Evolutionary conservation across 2,329 filamentous ascomycete species (phyloP).

Genomic region (Diaporthe helianthi): DNA sequence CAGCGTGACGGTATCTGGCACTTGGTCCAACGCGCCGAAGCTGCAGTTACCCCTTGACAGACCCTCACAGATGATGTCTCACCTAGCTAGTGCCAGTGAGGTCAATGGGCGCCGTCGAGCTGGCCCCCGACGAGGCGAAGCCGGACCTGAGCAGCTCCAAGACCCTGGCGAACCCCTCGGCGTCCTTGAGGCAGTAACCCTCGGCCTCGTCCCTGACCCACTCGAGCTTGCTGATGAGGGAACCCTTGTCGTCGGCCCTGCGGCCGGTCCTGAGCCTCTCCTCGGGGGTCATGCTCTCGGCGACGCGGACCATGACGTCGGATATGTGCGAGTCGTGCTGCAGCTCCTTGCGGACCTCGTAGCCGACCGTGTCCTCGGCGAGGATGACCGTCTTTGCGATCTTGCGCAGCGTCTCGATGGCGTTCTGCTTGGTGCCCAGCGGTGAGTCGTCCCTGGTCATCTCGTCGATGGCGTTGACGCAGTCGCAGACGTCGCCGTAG

Average conservation of each 20-base stretch:
- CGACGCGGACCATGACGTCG: constrained; percentile 15
- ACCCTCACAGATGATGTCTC: rapidly evolving
- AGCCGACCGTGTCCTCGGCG: constrained; percentile 13
- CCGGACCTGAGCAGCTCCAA: constrained; percentile 16
- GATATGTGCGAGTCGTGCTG: constrained; percentile 13
- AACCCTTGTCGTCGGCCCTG: not conserved
- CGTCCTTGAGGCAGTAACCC: not conserved
- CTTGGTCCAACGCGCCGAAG: not conserved
- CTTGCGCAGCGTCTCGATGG: constrained; percentile 34
- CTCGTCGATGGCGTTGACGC: constrained; percentile 20
- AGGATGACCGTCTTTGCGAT: constrained; percentile 31
- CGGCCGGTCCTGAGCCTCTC: constrained; percentile 14
- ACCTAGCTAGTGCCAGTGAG: not conserved
- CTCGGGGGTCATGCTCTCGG: constrained; percentile 23
- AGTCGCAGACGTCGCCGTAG: constrained; percentile 15
- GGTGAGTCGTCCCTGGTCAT: constrained; percentile 17
- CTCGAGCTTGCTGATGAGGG: constrained; percentile 9
- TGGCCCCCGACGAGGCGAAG: not conserved
- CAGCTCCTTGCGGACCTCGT: constrained; percentile 22
- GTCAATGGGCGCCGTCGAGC: not conserved
- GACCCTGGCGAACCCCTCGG: not conserved
- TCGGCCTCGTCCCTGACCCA: constrained; percentile 15
- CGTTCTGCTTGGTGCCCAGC: constrained; percentile 30
- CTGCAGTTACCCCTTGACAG: not conserved
- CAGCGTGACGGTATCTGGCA: not conserved